Base-by-base conservation (phyloP, 2,329 filamentous ascomycete species). In the Ceratocystiopsis minuta region DNA sequence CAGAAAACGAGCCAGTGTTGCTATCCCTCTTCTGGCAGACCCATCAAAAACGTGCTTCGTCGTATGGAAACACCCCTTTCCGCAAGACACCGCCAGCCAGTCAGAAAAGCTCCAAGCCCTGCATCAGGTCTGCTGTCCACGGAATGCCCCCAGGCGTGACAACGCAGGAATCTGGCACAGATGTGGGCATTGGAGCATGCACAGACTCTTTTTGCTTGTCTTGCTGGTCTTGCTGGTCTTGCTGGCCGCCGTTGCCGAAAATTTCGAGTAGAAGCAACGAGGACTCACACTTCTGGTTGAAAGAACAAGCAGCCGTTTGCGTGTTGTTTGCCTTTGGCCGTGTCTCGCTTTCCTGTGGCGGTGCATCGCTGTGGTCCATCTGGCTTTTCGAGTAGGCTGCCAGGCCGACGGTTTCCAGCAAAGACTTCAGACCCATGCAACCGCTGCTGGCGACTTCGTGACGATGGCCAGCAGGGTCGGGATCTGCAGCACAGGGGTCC, bases 321-420 rank as follows among this genome's bases (percentile, higher is more conserved):
- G 24, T 28, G 2, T 34, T n/a, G 13, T 4, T 34, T 34, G 33
- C 12, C 24, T 28, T 28, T 28, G 24, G 24, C 24, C 9, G 24
- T 10, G 5, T 28, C 24, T 28, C 24, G 24, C 11, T 28, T 10
- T 28, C 11, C 5, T 6, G 24, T 10, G 9, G 9, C 24, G 24
- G 24, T 28, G 24, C 11, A 10, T 28, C 7, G 24, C 24, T 28
- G 6, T 6, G 24, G 24, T 10, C 24, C 7, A 10, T 20, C 15
- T 47, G 34, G 17, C 15, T 47, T 2, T 35, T 38, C 3, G 48
- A 36, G 10, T 40, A 49, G 5, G 41, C 36, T 1, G 41, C 48
- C 4, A 50, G 38, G 2, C 48, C 48, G 6, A 46, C 44, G 0
- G 42, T 46, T 10, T 47, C 46, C 3, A 50, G 37, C 4, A 50